phyloP scores from a whole-genome alignment of 2,329 filamentous ascomycete genomes.

The Colletotrichum caudatum region DNA sequence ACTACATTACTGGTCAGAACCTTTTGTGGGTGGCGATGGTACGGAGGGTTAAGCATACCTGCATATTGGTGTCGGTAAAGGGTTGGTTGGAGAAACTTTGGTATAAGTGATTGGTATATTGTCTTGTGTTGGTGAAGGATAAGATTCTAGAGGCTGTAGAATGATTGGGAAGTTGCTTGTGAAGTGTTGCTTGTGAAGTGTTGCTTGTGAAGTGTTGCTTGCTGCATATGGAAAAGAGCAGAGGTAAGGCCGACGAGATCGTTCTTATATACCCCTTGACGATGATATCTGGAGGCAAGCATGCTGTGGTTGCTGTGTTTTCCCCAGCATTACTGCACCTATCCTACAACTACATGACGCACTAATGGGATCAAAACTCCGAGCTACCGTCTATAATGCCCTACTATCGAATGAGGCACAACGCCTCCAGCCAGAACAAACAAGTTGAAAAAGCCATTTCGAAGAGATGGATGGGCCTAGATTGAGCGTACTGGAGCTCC shows the following conservation, averaged over 20 bases:
- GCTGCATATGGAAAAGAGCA: not conserved
- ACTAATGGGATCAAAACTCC: not conserved
- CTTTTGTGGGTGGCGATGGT: not conserved
- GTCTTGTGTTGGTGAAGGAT: not conserved
- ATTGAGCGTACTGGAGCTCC: not conserved
- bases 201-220: not conserved
- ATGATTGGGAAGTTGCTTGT: not conserved
- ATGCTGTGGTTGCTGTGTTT: not conserved
- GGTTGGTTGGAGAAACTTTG: not conserved
- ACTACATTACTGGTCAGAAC: not conserved
- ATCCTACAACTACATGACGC: not conserved
- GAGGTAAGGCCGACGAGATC: not conserved
- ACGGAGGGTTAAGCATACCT: not conserved
- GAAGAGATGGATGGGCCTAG: not conserved
- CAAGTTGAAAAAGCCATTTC: not conserved
- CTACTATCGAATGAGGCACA: not conserved
- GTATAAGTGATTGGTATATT: not conserved
- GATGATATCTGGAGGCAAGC: not conserved
- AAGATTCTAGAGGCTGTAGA: not conserved
- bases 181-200: too few species aligned
- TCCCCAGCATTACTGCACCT: not conserved
- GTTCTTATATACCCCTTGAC: not conserved
- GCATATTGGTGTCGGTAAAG: not conserved
- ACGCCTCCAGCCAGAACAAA: not conserved
- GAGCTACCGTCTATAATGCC: not conserved